Percentiles rank a stretch among this genome's conserved stretches.
phyloP scores from a whole-genome alignment of 2,329 filamentous ascomycete genomes.

The Paecilomyces fulvus region DNA sequence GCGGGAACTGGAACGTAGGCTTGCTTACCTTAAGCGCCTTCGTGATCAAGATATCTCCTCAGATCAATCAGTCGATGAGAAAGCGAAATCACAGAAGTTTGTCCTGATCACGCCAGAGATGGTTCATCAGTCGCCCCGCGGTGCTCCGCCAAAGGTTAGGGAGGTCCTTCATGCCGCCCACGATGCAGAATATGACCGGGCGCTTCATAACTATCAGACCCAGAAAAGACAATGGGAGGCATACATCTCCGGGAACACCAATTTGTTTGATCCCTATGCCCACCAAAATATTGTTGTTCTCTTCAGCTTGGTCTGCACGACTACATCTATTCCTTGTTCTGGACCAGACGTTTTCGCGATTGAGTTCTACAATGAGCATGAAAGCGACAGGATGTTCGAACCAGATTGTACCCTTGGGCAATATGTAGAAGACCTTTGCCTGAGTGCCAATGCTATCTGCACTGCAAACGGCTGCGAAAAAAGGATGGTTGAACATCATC shows the following conservation, averaged over 20 bases:
- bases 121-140: constrained; percentile 75
- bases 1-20: constrained; percentile 76
- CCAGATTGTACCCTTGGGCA: constrained; percentile 90
- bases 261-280: constrained; percentile 87
- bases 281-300: constrained; percentile 95
- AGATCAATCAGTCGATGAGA: constrained; percentile 48
- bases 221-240: constrained; percentile 96
- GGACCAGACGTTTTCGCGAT: constrained; percentile 86
- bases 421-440: constrained; percentile 85
- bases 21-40: constrained; percentile 73
- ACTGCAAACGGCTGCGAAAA: constrained; percentile 77
- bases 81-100: constrained; percentile 62
- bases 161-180: constrained; percentile 92
- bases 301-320: constrained; percentile 87
- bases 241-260: constrained; percentile 77
- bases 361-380: constrained; percentile 88
- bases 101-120: constrained; percentile 91
- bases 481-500: constrained; percentile 84
- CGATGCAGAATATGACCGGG: constrained; percentile 94
- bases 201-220: constrained; percentile 83
- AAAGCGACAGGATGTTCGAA: constrained; percentile 58
- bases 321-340: constrained; percentile 84
- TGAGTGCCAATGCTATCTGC: constrained; percentile 67
- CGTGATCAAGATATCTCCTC: constrained; percentile 56
- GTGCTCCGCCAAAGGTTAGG: constrained; percentile 76